Evolutionary conservation across 2,329 filamentous ascomycete genomes (phyloP).

Genomic region (Phoma herbarum): DNA sequence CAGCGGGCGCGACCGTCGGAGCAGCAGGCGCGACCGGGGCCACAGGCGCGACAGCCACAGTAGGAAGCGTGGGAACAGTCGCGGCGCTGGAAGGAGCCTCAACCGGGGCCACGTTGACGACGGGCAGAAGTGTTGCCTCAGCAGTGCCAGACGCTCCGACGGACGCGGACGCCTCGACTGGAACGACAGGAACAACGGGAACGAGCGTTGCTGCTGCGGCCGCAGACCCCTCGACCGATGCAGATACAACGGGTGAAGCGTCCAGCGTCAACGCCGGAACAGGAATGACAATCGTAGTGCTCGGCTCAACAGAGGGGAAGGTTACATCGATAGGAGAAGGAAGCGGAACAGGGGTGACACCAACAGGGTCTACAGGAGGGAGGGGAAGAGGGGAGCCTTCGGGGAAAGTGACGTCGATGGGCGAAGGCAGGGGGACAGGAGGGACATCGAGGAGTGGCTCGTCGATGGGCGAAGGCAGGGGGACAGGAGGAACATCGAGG

Average conservation of each 20-base stretch:
- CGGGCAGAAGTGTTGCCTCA: neutral
- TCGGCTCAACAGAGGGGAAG: neutral
- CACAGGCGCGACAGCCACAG: neutral
- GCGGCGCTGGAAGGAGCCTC: neutral
- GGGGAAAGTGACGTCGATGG: neutral
- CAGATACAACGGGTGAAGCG: neutral
- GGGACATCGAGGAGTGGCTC: neutral
- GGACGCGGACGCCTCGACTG: neutral
- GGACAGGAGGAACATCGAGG: neutral
- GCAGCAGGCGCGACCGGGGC: neutral
- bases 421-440: neutral
- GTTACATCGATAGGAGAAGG: constrained; percentile 1
- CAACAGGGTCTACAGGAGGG: neutral
- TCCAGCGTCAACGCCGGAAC: constrained; percentile 11
- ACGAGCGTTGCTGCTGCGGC: neutral
- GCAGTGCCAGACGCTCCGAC: neutral
- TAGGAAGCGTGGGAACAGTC: neutral
- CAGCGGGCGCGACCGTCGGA: neutral
- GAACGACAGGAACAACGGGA: neutral
- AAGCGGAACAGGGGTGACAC: neutral
- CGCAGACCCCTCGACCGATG: neutral
- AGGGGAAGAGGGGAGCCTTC: neutral
- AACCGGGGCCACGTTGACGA: neutral
- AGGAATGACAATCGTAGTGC: neutral
- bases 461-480: neutral